Conservation (phyloP, 345 rosid genomes). For the Syzygium aqueum region DNA sequence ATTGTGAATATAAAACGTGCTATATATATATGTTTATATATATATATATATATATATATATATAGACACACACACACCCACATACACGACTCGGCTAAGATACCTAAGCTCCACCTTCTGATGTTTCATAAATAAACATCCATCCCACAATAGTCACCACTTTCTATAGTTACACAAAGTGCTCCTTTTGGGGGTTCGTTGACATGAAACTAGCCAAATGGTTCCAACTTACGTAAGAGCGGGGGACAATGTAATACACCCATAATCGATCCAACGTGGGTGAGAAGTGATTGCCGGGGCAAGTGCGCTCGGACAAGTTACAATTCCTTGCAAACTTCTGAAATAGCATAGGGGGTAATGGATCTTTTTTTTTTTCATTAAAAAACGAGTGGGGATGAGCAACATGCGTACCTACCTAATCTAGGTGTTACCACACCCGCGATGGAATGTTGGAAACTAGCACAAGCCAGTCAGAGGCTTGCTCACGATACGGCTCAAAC, state of each 20-base stretch:
- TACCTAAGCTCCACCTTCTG: not conserved
- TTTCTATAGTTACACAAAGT: not conserved
- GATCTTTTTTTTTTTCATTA: not conserved
- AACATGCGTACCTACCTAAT: not conserved
- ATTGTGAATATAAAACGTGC: not conserved
- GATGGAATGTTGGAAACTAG: not conserved
- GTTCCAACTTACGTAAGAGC: too few species aligned
- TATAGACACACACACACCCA: too few species aligned
- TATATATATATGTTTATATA: not conserved
- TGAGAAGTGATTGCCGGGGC: not conserved
- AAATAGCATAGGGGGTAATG: not conserved
- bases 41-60: not conserved
- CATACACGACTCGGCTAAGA: not conserved
- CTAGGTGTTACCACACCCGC: not conserved
- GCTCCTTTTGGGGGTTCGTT: not conserved
- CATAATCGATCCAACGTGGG: too few species aligned
- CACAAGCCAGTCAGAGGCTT: not conserved
- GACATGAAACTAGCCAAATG: not conserved
- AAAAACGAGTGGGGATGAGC: not conserved
- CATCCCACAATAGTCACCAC: not conserved
- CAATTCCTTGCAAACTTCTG: not conserved
- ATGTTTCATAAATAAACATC: not conserved
- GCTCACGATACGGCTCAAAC: not conserved
- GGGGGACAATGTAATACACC: too few species aligned
- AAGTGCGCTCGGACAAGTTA: not conserved